Conservation (phyloP, 345 rosid species). For the Schrenkiella parvula region DNA sequence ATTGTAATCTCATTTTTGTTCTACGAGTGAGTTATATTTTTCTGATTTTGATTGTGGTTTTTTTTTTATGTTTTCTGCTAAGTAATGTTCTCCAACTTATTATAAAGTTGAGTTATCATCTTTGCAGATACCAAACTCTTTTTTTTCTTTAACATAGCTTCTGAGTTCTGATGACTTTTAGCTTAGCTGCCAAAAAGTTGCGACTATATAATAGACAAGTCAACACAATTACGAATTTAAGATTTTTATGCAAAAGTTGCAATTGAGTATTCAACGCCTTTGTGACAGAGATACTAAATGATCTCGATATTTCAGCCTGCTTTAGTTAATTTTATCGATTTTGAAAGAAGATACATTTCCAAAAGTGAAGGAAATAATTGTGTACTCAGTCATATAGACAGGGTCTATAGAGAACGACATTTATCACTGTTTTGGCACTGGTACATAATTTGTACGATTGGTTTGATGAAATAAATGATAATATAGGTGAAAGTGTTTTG, state of each 20-base stretch:
- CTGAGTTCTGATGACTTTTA: slow-evolving; percentile 22
- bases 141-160: slow-evolving; percentile 8
- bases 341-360: neutral
- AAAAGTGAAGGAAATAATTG: neutral
- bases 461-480: neutral
- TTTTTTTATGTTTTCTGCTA: neutral
- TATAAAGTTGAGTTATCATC: neutral
- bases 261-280: slow-evolving; percentile 30
- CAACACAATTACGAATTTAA: slow-evolving; percentile 18
- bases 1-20: slow-evolving; percentile 9
- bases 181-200: slow-evolving; percentile 25
- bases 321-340: neutral
- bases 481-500: slow-evolving; percentile 2
- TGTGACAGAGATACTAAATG: slow-evolving; percentile 26
- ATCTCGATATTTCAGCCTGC: slow-evolving; percentile 1
- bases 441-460: neutral
- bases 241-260: slow-evolving; percentile 23
- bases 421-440: slow-evolving; percentile 1
- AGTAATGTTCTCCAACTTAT: neutral
- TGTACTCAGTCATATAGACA: neutral
- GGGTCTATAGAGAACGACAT: slow-evolving; percentile 10
- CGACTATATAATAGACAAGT: slow-evolving; percentile 20
- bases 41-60: neutral
- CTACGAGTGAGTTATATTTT: slow-evolving; percentile 14
- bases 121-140: neutral